Conservation (phyloP, 345 rosid genomes). For the Hypericum androsaemum region DNA sequence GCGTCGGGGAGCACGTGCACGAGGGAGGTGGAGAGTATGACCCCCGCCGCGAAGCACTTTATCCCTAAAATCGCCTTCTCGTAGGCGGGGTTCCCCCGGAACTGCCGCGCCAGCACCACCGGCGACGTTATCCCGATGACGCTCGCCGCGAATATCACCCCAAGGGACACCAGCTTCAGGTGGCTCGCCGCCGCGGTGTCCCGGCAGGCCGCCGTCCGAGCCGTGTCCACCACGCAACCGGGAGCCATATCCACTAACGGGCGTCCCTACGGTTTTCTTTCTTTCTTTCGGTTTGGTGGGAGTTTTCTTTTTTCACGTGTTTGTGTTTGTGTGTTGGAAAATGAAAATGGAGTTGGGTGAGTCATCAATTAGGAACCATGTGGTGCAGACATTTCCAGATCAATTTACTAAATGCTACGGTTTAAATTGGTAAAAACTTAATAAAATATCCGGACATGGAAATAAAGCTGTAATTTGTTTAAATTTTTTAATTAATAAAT, state of each 20-base stretch:
- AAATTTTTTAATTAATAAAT: too few species aligned
- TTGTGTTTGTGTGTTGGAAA: too few species aligned
- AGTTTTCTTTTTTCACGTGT: too few species aligned
- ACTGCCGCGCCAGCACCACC: constrained; percentile 56
- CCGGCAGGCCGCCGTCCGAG: constrained; percentile 49
- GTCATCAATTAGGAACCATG: too few species aligned
- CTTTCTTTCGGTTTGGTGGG: too few species aligned
- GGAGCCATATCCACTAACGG: constrained; percentile 23
- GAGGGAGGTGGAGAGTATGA: constrained; percentile 81
- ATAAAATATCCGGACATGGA: too few species aligned
- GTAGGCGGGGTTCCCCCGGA: constrained; percentile 71
- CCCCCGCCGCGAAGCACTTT: constrained; percentile 97
- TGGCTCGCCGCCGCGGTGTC: constrained; percentile 54
- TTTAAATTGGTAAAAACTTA: too few species aligned
- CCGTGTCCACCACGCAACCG: constrained; percentile 39
- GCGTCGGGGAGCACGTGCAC: constrained; percentile 96
- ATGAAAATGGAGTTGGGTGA: too few species aligned
- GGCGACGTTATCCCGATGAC: constrained; percentile 61
- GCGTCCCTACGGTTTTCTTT: too few species aligned
- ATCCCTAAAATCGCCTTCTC: constrained; percentile 56
- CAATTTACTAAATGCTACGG: too few species aligned
- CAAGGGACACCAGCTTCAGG: constrained; percentile 51
- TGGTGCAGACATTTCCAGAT: too few species aligned
- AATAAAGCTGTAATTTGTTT: too few species aligned
- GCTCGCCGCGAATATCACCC: constrained; percentile 63